phyloP scores from a whole-genome alignment of 495 filamentous ascomycete species.

The Penicillium lagena region DNA sequence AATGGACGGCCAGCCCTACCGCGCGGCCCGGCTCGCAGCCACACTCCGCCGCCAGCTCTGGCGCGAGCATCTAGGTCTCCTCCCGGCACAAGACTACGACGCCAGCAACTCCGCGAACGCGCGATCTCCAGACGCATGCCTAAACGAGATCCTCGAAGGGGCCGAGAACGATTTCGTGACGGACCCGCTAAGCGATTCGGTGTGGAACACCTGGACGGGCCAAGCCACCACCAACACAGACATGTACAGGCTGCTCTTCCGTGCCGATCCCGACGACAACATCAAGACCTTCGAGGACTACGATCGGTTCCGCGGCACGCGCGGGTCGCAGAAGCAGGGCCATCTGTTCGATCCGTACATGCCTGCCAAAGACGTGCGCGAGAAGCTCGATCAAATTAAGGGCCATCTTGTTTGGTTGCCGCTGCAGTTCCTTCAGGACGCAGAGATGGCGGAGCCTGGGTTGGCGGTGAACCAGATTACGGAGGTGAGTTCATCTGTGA shows the following conservation, averaged over 20 bases:
- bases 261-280: constrained; percentile 84
- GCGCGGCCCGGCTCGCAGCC: constrained; percentile 69
- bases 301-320: constrained; percentile 59
- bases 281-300: constrained; percentile 89
- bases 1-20: constrained; percentile 74
- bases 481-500: constrained; percentile 37
- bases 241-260: constrained; percentile 83
- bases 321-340: constrained; percentile 63
- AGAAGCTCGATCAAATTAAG: constrained; percentile 70
- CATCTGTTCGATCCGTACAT: constrained; percentile 78
- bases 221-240: constrained; percentile 74
- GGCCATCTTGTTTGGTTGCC: constrained; percentile 97
- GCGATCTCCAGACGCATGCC: constrained; percentile 67
- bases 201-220: constrained; percentile 82
- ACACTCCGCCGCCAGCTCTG: constrained; percentile 81
- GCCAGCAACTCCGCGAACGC: constrained; percentile 70
- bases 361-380: constrained; percentile 59
- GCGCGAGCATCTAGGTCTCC: constrained; percentile 86
- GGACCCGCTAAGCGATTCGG: constrained; percentile 70
- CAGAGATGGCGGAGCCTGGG: constrained; percentile 85
- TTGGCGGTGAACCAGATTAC: constrained; percentile 67
- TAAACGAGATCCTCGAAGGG: constrained; percentile 60
- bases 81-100: constrained; percentile 68
- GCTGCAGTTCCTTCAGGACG: constrained; percentile 76
- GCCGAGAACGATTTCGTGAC: constrained; percentile 69